Percentiles rank a stretch among this genome's conserved stretches.
These are phyloP conservation scores for Clathrus columnatus DNA, from an alignment of 768 basidiomycete genomes.

Conservation along the genomic window DNA sequence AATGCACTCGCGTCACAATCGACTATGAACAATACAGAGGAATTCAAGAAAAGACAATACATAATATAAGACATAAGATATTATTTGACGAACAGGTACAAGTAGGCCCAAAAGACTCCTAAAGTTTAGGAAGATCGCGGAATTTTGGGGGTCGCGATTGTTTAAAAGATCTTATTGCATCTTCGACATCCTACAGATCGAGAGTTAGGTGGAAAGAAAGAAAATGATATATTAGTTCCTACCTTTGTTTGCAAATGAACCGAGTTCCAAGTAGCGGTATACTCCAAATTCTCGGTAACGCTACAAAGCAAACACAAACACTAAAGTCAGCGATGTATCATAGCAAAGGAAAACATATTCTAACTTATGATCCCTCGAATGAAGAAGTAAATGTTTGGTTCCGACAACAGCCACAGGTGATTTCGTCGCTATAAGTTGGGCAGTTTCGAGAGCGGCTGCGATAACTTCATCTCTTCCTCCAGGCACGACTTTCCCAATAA, in stretches of 20 bases:
- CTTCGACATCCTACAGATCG: constrained; percentile 16
- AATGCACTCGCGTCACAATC: no score
- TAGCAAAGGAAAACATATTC: constrained; percentile 17
- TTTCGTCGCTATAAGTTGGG: constrained; percentile 57
- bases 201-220: not conserved
- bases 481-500: constrained; percentile 62
- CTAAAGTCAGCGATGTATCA: not conserved
- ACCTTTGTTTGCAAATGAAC: constrained; percentile 43
- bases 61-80: no score
- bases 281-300: constrained; percentile 42
- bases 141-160: constrained; percentile 16
- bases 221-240: constrained; percentile 12
- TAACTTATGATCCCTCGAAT: constrained; percentile 73
- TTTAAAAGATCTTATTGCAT: constrained; percentile 17
- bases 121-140: constrained; percentile 19
- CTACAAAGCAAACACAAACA: constrained; percentile 22
- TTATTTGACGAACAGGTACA: no score
- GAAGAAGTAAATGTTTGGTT: constrained; percentile 69
- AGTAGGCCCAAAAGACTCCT: no score
- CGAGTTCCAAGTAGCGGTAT: constrained; percentile 50
- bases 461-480: constrained; percentile 64
- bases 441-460: constrained; percentile 55
- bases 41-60: no score
- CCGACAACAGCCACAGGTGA: constrained; percentile 71
- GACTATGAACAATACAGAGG: no score